Evolutionary conservation across 352 stramenopile species (phyloP).

Genomic region (Phytophthora ohioensis): DNA sequence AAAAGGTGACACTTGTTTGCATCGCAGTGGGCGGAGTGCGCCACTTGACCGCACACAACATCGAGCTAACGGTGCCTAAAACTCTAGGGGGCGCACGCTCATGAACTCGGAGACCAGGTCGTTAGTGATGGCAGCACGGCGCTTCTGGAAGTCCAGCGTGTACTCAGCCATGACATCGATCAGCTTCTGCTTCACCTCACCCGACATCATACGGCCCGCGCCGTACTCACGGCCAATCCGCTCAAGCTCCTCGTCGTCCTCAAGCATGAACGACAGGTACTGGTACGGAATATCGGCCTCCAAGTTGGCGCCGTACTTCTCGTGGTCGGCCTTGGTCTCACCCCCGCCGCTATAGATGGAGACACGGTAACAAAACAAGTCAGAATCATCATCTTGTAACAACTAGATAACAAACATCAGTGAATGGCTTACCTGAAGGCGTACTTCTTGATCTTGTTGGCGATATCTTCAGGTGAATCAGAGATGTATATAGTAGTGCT

Average conservation of each 20-base stretch:
- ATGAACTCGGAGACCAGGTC: conserved; percentile 98
- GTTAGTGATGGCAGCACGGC: conserved; percentile 94
- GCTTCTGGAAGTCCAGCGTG: conserved; percentile 95
- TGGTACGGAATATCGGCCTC: conserved; percentile 99
- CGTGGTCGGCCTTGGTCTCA: conserved; percentile 98
- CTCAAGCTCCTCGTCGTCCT: conserved; percentile 97
- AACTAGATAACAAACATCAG: neutral
- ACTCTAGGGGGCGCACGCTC: conserved; percentile 92
- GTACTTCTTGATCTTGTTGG: conserved; percentile 92
- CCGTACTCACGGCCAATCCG: conserved; percentile 96
- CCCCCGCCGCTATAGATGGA: conserved; percentile 90
- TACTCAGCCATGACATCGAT: conserved; percentile 94
- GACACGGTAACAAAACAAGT: conserved; percentile 71
- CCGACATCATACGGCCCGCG: conserved; percentile 96
- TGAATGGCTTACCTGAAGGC: conserved; percentile 70
- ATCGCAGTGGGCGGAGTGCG: conserved; percentile 11
- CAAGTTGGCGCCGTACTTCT: conserved; percentile 98
- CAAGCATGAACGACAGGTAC: conserved; percentile 99
- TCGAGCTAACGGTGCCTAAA: conserved; percentile 63
- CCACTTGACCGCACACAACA: conserved; percentile 18
- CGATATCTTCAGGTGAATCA: conserved; percentile 97
- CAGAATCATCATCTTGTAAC: conserved; percentile 28
- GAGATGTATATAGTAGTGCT: conserved; percentile 99
- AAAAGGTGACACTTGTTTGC: conserved; percentile 26
- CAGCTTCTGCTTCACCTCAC: conserved; percentile 98